A percentile compares a stretch with the other conserved stretches of the same genome.
phyloP scores from a whole-genome alignment of 2,329 filamentous ascomycete genomes.

The Penicillium polonicum region DNA sequence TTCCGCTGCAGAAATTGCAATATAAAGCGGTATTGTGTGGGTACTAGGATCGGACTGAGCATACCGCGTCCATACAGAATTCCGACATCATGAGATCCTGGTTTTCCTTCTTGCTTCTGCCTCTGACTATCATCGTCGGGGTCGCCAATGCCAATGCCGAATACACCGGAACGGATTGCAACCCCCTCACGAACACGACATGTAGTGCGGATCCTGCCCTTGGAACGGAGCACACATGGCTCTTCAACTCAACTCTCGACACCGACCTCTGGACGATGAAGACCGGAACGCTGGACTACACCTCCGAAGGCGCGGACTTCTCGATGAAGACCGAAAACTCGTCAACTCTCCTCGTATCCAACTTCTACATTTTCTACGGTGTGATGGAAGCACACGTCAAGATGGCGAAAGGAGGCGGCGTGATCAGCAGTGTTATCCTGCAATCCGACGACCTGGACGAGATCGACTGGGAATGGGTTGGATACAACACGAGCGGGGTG shows the following conservation, averaged over 20 bases:
- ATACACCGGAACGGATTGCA: conserved; percentile 60
- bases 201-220: conserved; percentile 72
- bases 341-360: conserved; percentile 73
- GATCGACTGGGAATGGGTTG: conserved; percentile 65
- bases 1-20: not conserved
- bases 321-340: conserved; percentile 68
- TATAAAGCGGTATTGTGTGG: not conserved
- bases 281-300: conserved; percentile 64
- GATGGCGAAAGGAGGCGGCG: conserved; percentile 69
- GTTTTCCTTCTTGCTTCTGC: not conserved
- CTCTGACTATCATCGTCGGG: not conserved
- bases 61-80: not conserved
- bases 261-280: conserved; percentile 65
- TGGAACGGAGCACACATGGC: conserved; percentile 58
- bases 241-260: conserved; percentile 63
- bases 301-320: conserved; percentile 65
- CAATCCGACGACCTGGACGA: conserved; percentile 82
- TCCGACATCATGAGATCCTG: not conserved
- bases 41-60: not conserved
- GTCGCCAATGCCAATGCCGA: not conserved
- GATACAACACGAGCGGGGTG: conserved; percentile 36
- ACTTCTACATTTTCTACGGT: conserved; percentile 84
- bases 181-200: conserved; percentile 64
- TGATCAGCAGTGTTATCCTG: conserved; percentile 79
- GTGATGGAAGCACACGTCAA: conserved; percentile 75